Conservation (phyloP, 306 rosid species). For the Dalbergia oliveri region DNA sequence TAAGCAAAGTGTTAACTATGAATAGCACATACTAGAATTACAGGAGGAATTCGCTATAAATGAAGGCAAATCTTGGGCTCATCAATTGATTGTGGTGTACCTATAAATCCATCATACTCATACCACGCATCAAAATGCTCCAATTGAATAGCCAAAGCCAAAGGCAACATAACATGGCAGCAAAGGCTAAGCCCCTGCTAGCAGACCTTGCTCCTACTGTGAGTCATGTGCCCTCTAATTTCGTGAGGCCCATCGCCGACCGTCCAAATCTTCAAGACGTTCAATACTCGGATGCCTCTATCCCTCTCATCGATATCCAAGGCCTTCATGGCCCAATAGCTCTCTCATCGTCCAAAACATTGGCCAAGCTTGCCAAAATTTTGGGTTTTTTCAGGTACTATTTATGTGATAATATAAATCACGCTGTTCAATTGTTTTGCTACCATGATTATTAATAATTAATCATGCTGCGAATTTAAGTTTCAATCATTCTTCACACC, state of each 20-base stretch:
- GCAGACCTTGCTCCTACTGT: constrained; percentile 17
- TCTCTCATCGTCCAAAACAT: constrained; percentile 47
- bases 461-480: not conserved
- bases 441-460: too few species aligned
- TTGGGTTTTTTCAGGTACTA: constrained; percentile 79
- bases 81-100: too few species aligned
- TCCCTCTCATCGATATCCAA: constrained; percentile 26
- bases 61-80: too few species aligned
- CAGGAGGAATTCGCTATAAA: too few species aligned
- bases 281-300: not conserved
- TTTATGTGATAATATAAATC: too few species aligned
- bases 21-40: too few species aligned
- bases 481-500: not conserved
- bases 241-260: constrained; percentile 11
- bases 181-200: not conserved
- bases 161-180: not conserved
- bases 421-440: too few species aligned
- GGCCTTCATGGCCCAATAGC: constrained; percentile 13
- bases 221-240: constrained; percentile 26
- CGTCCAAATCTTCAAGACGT: constrained; percentile 41
- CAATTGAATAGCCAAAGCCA: too few species aligned
- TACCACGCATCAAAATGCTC: not conserved
- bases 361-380: constrained; percentile 66
- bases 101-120: too few species aligned
- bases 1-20: too few species aligned